A percentile compares a stretch with the other conserved stretches of the same genome.
Conservation (phyloP, 495 filamentous ascomycete species). For the Cercophora sp. region DNA sequence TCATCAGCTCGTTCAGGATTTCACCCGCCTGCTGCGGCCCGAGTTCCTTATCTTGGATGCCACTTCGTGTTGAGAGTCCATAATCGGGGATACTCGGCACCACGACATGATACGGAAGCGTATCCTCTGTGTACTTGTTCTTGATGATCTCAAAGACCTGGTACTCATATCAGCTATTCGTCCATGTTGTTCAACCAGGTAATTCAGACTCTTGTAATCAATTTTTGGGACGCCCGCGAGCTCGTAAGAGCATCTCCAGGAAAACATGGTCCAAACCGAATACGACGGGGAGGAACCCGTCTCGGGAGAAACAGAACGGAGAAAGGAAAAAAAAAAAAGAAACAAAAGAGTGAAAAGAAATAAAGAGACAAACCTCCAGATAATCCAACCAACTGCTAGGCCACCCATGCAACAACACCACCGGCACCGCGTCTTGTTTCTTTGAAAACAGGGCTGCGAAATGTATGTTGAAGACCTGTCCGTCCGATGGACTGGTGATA, state of each 20-base stretch:
- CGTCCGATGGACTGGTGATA: slow-evolving; percentile 41
- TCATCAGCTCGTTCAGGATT: slow-evolving; percentile 57
- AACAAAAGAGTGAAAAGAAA: too few relatives aligned
- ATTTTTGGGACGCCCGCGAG: too few relatives aligned
- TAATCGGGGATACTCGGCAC: slow-evolving; percentile 64
- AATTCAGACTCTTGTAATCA: too few relatives aligned
- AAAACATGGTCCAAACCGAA: too few relatives aligned
- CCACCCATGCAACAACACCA: slow-evolving; percentile 48
- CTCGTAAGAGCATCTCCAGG: too few relatives aligned
- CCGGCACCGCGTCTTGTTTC: slow-evolving; percentile 56
- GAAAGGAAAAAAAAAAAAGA: too few relatives aligned
- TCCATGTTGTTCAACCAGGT: too few relatives aligned
- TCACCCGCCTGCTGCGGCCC: slow-evolving; percentile 37
- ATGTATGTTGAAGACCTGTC: slow-evolving; percentile 46
- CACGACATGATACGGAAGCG: slow-evolving; percentile 62
- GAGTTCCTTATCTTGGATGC: slow-evolving; percentile 45
- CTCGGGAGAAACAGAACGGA: too few relatives aligned
- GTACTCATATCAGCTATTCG: too few relatives aligned
- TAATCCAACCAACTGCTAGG: slow-evolving; percentile 57
- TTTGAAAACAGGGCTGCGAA: slow-evolving; percentile 61
- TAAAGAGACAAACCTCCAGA: too few relatives aligned
- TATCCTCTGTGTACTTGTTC: slow-evolving; percentile 49
- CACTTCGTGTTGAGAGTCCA: slow-evolving; percentile 52
- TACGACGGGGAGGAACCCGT: too few relatives aligned
- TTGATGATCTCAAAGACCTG: slow-evolving; percentile 39